Evolutionary conservation across 208 protist genomes (phyloP), one percentile per base, ranked within the genome.

Genomic region (Naegleria lovaniensis): DNA sequence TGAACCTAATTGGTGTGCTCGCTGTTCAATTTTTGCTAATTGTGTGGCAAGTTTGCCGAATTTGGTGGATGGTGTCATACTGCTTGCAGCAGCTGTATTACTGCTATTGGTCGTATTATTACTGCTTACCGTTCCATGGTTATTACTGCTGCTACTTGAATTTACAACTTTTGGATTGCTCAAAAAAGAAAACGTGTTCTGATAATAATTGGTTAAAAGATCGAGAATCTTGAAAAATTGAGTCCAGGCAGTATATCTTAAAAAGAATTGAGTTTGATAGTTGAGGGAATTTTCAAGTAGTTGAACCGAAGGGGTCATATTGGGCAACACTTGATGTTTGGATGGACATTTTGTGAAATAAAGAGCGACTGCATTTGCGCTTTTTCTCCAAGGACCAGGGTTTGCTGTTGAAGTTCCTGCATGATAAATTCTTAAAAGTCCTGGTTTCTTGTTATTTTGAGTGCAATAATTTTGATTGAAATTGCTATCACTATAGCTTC

Each of bases 251-350:
- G 85, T 67, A 67, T 89, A 89, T 38, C 13, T 67, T 33, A 89
- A 41, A 29, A 67, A 89, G 25, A 89, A 89, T 67, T 89, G 85
- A 40, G 16, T 39, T n/a, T 89, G n/a, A 89, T 39, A 89, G 40
- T 67, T 41, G 7, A 52, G 25, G 5, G 5, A 0, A 67, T 40
- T 89, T n/a, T 52, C 36, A 67, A 67, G 36, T 11, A 89, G 11
- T 5, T 75, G 5, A 22, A 59, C 38, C 0, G 1, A 19, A 29
- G 85, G 15, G 36, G 6, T 79, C 67, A 79, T 36, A 29, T 33
- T 36, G 39, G 41, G 41, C 9, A 4, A 4, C 39, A 89, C 39
- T 4, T 9, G 16, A 16, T 67, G 6, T 38, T 15, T 41, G 5
- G 43, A n/a, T 89, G 25, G 48, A 40, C 41, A 25, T 33, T 22